These are phyloP conservation scores for Solanum chacoense DNA, from an alignment of 305 asterid species.

Conservation along the genomic window DNA sequence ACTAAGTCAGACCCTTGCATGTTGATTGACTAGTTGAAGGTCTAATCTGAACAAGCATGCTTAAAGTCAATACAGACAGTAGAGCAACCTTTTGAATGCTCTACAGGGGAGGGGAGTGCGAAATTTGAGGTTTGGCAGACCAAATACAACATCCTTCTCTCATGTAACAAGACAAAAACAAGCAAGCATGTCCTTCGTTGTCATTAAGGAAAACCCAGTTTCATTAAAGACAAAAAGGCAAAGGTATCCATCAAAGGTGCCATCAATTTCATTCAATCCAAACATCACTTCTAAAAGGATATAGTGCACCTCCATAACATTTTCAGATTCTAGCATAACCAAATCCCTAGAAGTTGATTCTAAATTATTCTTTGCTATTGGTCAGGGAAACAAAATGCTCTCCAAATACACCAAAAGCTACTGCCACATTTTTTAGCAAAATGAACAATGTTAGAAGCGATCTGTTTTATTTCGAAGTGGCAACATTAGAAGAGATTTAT, in stretches of 20 bases:
- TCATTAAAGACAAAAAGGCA: background rate
- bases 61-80: background rate
- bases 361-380: background rate
- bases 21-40: background rate
- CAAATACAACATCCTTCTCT: background rate
- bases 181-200: background rate
- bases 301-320: background rate
- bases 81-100: background rate
- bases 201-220: background rate
- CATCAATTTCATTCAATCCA: background rate
- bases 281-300: background rate
- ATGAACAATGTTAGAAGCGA: background rate
- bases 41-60: background rate
- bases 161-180: background rate
- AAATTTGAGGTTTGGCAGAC: background rate
- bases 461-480: background rate
- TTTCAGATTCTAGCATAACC: background rate
- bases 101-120: background rate
- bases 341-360: background rate
- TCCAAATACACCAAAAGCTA: background rate
- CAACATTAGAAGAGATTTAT: background rate
- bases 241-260: background rate
- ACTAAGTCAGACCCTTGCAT: background rate
- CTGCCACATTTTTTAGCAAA: background rate
- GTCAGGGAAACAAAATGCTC: background rate